A percentile compares a stretch with the other conserved stretches of the same genome.
Conservation (phyloP, 1,139 yeast species). For the Blastobotrys ciferrii region DNA sequence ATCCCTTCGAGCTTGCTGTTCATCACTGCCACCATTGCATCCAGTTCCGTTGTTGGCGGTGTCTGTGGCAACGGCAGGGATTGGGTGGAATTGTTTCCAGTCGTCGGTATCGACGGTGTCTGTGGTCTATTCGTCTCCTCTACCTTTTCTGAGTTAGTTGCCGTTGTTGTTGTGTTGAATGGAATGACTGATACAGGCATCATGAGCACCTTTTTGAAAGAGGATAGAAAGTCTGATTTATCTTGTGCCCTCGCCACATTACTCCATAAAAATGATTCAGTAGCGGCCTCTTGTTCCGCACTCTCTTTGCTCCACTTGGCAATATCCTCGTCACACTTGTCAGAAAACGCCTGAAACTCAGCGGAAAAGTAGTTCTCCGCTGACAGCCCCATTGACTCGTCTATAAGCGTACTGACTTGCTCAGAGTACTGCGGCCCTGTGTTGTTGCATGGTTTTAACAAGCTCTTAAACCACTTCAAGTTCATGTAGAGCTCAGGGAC, state of each 20-base stretch:
- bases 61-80: conserved; percentile 13
- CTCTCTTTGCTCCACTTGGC: conserved; percentile 37
- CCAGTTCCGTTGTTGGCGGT: conserved; percentile 43
- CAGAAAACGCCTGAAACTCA: conserved; percentile 39
- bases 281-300: conserved; percentile 38
- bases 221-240: conserved; percentile 51
- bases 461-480: conserved; percentile 25
- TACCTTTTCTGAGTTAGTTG: not conserved
- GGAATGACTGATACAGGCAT: conserved; percentile 37
- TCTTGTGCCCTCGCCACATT: conserved; percentile 44
- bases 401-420: conserved; percentile 40
- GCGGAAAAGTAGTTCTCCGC: conserved; percentile 43
- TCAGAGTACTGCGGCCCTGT: conserved; percentile 37
- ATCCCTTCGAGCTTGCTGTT: conserved; percentile 42
- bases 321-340: conserved; percentile 34
- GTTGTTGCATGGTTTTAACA: conserved; percentile 36
- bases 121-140: conserved; percentile 7
- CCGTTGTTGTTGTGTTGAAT: conserved; percentile 6
- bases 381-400: conserved; percentile 48
- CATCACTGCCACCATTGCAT: conserved; percentile 46
- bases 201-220: conserved; percentile 47
- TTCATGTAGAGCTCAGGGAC: conserved; percentile 29
- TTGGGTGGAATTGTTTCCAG: conserved; percentile 4
- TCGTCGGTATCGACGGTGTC: conserved; percentile 8
- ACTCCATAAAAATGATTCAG: conserved; percentile 45